phyloP scores from a whole-genome alignment of 176 grass and related monocot genomes.

The Rhynchospora tenuis region DNA sequence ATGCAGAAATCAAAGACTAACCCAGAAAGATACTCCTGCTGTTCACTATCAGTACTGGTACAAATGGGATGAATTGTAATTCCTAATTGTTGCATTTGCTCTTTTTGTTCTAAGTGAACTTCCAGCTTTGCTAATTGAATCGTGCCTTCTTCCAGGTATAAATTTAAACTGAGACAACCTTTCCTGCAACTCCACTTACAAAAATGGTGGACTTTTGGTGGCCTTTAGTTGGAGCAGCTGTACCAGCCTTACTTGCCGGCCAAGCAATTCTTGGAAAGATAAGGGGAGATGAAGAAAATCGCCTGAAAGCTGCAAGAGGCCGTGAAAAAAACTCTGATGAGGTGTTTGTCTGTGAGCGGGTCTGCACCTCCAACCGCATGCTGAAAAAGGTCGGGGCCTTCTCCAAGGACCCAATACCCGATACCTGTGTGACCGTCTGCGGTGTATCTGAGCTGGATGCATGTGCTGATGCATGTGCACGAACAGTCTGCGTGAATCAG shows the following conservation, averaged over 20 bases:
- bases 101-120: background rate
- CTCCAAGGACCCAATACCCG: constrained; percentile 83
- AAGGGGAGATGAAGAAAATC: constrained; percentile 56
- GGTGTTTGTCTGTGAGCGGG: constrained; percentile 74
- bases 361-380: constrained; percentile 85
- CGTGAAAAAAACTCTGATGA: constrained; percentile 71
- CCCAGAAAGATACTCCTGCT: background rate
- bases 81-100: background rate
- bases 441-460: constrained; percentile 78
- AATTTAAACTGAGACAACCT: background rate
- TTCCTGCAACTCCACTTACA: background rate
- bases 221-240: constrained; percentile 50
- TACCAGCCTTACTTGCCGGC: constrained; percentile 51
- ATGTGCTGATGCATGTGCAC: constrained; percentile 65
- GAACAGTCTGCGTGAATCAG: constrained; percentile 86
- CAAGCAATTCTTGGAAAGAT: constrained; percentile 56
- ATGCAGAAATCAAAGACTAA: background rate
- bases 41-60: background rate
- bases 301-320: constrained; percentile 56
- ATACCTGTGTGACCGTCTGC: constrained; percentile 85
- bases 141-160: background rate
- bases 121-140: background rate
- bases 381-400: constrained; percentile 81
- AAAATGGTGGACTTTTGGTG: constrained; percentile 68
- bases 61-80: background rate